Percentiles rank a stretch among this genome's conserved stretches.
These are phyloP conservation scores for Albizia julibrissin DNA, from an alignment of 306 rosid species.

Conservation along the genomic window DNA sequence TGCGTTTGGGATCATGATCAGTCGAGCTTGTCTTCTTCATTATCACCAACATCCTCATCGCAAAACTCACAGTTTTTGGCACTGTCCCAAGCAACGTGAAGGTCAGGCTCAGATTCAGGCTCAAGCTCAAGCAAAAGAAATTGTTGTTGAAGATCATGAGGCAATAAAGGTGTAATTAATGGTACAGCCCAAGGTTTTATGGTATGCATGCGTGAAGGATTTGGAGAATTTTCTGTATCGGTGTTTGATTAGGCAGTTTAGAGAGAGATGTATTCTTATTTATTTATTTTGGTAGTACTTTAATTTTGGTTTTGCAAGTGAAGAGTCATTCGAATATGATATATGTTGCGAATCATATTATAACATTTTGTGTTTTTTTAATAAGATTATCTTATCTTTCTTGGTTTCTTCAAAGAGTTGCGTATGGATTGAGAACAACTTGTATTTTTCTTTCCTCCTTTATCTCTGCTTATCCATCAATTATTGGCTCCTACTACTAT, in stretches of 20 bases:
- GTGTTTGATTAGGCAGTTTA: background rate
- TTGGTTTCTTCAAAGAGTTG: no score
- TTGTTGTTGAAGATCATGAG: background rate
- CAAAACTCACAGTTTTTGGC: background rate
- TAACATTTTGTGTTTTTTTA: no score
- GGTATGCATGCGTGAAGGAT: background rate
- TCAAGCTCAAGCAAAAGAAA: background rate
- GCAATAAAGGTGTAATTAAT: background rate
- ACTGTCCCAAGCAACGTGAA: background rate
- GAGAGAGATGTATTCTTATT: background rate
- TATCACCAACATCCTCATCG: background rate
- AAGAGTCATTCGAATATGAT: no score
- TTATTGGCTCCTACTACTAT: no score
- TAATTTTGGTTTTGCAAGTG: background rate
- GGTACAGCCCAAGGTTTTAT: background rate
- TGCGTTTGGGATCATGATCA: background rate
- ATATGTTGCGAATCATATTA: no score
- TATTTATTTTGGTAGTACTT: background rate
- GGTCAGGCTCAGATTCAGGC: background rate
- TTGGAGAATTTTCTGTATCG: background rate
- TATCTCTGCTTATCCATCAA: no score
- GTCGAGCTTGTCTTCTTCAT: background rate
- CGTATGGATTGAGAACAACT: no score
- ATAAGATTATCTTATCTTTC: no score
- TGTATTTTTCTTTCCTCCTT: no score